Evolutionary conservation across 495 filamentous ascomycete species (phyloP), one percentile per base, ranked within the genome.

Genomic region (Bacidia rubella): DNA sequence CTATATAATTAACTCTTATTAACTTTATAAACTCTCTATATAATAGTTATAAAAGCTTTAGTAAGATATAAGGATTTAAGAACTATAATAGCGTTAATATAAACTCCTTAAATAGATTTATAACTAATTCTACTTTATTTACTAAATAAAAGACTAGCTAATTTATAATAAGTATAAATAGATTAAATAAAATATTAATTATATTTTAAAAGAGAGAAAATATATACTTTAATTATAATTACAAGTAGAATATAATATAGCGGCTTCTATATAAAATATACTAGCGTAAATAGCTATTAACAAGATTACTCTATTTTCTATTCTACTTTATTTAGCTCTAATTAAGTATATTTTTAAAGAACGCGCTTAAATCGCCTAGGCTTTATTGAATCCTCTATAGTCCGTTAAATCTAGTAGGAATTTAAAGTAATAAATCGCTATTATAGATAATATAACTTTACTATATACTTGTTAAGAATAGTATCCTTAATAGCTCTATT

Each of bases 111-210:
- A 41, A 24, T 12, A 44, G 2, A 59, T 59, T 46, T 11, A 39
- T 26, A 7, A 56, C 1, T 2, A 53, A 44, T 59, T 53, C 19
- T 29, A 1, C 11, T 48, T 57, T n/a, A 45, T 59, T 5, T 38
- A 57, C 24, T 32, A 39, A 7, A 45, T 26, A 42, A 41, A 56
- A 25, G 29, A 47, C 17, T 15, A 56, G 39, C 15, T 22, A n/a
- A 56, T 59, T 40, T 53, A 56, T 49, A 54, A 51, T 49, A 35
- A 51, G 32, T 54, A 54, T 44, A 9, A 44, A 17, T 19, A 44
- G 21, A 19, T 44, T 44, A 44, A 44, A 19, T 44, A 44, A 9
- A 44, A 19, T 44, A 44, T 44, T 19, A 44, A 44, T 19, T 22
- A 22, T 9, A 9, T 19, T 5, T 19, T 44, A 7, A 44, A 44